A percentile compares a stretch with the other conserved stretches of the same genome.
phyloP scores from a whole-genome alignment of 2,329 filamentous ascomycete genomes.

The Mollisiaceae sp. region DNA sequence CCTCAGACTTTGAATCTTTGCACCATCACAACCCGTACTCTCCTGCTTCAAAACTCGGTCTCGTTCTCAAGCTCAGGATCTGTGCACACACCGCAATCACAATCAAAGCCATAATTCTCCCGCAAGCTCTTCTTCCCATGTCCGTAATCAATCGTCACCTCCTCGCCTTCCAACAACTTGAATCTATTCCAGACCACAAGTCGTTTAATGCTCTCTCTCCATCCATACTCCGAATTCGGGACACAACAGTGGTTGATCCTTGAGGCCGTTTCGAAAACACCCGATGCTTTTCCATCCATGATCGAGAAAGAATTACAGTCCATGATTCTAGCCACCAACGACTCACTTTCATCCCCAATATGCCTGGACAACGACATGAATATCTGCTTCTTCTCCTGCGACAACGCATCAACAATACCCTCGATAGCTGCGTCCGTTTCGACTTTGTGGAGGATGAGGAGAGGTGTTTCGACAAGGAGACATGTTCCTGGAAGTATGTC shows the following conservation, averaged over 20 bases:
- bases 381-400: conserved; percentile 17
- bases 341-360: conserved; percentile 25
- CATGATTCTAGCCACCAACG: conserved; percentile 29
- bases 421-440: conserved; percentile 30
- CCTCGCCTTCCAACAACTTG: conserved; percentile 34
- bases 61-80: conserved; percentile 15
- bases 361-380: conserved; percentile 30
- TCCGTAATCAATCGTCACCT: conserved; percentile 40
- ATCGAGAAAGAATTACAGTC: conserved; percentile 36
- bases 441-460: conserved; percentile 30
- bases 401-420: conserved; percentile 24
- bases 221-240: conserved; percentile 33
- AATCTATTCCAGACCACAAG: conserved; percentile 35
- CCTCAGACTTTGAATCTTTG: no score
- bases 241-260: conserved; percentile 36
- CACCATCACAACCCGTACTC: neutral
- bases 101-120: conserved; percentile 39
- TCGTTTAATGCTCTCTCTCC: conserved; percentile 30
- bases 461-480: conserved; percentile 33
- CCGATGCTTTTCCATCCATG: conserved; percentile 26
- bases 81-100: conserved; percentile 34
- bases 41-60: neutral
- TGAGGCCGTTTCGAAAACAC: conserved; percentile 33
- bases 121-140: conserved; percentile 29
- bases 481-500: conserved; percentile 30